Evolutionary conservation across 2,329 filamentous ascomycete genomes (phyloP).

Genomic region (Camillea tinctor): DNA sequence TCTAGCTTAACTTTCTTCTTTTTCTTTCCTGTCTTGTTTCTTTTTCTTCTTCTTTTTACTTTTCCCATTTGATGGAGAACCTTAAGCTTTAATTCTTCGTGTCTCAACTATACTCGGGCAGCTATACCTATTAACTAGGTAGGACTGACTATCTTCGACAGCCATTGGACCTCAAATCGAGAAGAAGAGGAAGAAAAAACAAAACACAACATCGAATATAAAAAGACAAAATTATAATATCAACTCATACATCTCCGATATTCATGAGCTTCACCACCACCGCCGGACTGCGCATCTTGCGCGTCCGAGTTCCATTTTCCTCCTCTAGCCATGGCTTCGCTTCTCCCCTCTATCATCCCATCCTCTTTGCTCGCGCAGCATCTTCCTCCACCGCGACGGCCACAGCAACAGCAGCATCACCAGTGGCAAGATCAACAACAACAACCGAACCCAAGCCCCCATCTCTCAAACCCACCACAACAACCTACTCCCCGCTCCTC

Average conservation of each 20-base stretch:
- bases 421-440: not conserved
- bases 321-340: not conserved
- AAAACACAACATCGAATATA: not conserved
- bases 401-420: no score
- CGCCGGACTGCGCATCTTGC: not conserved
- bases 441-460: not conserved
- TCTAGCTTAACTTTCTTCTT: no score
- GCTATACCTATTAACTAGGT: no score
- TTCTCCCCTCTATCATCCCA: not conserved
- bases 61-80: not conserved
- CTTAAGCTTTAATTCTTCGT: no score
- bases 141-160: no score
- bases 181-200: no score
- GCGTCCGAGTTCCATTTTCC: not conserved
- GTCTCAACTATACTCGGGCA: no score
- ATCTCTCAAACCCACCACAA: no score
- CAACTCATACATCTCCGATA: no score
- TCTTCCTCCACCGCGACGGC: not conserved
- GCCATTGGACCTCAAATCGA: not conserved
- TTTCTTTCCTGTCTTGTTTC: not conserved
- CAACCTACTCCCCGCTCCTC: constrained; percentile 38
- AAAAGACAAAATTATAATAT: no score
- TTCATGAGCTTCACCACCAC: not conserved
- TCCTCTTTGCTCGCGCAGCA: not conserved
- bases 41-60: not conserved